These are phyloP conservation scores for Corchorus olitorius DNA, from an alignment of 345 rosid genomes.

Conservation along the genomic window DNA sequence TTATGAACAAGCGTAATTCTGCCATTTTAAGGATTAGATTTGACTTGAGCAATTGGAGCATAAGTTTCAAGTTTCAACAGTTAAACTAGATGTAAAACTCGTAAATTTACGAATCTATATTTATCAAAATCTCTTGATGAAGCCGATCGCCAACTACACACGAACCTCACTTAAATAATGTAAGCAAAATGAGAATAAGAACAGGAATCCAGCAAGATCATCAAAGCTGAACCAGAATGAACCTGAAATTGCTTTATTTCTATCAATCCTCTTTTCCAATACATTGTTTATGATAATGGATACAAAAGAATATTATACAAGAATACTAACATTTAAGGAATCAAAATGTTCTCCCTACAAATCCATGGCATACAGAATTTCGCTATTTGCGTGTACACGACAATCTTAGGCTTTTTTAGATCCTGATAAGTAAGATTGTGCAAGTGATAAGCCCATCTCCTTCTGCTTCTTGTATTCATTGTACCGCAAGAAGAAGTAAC, in stretches of 20 bases:
- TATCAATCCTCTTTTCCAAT: background rate
- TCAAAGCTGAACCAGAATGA: background rate
- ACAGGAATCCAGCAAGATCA: background rate
- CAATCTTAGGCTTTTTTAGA: conserved; percentile 22
- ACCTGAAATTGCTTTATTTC: background rate
- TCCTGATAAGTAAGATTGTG: conserved; percentile 50
- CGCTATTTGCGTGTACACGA: background rate
- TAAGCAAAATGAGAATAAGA: background rate
- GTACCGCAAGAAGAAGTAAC: conserved; percentile 85
- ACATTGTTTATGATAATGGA: conserved; percentile 7
- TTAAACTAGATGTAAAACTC: too few species aligned
- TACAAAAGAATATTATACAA: conserved; percentile 25
- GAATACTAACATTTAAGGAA: background rate
- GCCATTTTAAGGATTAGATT: background rate
- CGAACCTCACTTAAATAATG: background rate
- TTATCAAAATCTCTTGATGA: background rate
- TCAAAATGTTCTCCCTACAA: background rate
- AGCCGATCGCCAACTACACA: background rate
- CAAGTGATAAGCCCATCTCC: conserved; percentile 52
- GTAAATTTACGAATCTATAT: too few species aligned
- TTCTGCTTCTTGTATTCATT: conserved; percentile 83
- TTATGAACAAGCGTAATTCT: background rate
- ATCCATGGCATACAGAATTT: background rate
- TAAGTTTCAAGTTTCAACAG: too few species aligned
- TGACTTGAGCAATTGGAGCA: too few species aligned